Evolutionary conservation across 805 yeast genomes (phyloP).

Genomic region (Schwanniomyces pseudopolymorphus): DNA sequence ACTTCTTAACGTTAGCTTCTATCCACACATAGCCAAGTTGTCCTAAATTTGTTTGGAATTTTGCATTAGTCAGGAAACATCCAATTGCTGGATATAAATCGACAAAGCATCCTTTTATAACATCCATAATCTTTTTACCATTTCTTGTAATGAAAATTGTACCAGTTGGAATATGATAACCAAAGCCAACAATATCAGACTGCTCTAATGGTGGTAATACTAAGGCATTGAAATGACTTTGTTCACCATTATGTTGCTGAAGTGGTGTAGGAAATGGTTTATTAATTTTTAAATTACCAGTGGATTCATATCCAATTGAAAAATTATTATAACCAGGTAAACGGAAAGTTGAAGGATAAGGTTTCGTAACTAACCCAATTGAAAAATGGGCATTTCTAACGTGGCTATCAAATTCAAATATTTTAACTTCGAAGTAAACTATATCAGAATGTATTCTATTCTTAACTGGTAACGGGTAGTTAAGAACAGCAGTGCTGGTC

Average conservation of each 20-base stretch:
- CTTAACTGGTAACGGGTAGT: conserved; percentile 38
- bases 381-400: conserved; percentile 51
- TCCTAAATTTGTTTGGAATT: conserved; percentile 43
- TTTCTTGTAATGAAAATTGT: conserved; percentile 55
- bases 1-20: conserved; percentile 52
- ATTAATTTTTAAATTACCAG: conserved; percentile 67
- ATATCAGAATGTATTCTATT: conserved; percentile 34
- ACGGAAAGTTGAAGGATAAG: conserved; percentile 67
- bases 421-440: conserved; percentile 62
- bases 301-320: conserved; percentile 71
- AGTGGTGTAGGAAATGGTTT: conserved; percentile 55
- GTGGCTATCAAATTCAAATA: conserved; percentile 29
- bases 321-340: conserved; percentile 72
- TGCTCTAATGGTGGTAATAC: conserved; percentile 52
- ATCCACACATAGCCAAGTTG: conserved; percentile 48
- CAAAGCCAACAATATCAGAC: conserved; percentile 57
- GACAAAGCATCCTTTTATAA: conserved; percentile 46
- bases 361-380: conserved; percentile 68
- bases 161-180: conserved; percentile 48
- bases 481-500: conserved; percentile 39
- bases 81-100: conserved; percentile 58
- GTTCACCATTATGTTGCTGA: conserved; percentile 42
- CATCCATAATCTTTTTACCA: conserved; percentile 53
- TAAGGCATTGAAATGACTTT: conserved; percentile 42
- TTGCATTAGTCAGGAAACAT: conserved; percentile 43